phyloP scores from a whole-genome alignment of 2,329 filamentous ascomycete genomes.

The Ceratocystis diversiconidia region DNA sequence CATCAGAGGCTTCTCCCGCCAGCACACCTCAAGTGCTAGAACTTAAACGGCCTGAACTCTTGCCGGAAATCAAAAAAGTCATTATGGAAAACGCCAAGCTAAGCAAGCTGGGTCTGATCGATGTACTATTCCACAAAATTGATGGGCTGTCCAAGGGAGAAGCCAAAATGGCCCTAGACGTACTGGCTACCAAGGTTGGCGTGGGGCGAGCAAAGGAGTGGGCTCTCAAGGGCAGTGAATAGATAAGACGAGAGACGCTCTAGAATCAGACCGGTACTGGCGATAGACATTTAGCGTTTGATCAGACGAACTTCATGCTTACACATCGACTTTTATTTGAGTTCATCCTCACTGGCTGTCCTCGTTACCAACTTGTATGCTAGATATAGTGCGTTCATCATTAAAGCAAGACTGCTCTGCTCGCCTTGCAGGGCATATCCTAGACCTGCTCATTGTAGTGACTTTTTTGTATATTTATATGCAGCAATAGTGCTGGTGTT shows the following conservation, averaged over 20 bases:
- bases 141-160: conserved; percentile 27
- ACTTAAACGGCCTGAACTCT: conserved; percentile 23
- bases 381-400: not conserved
- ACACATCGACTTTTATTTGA: not conserved
- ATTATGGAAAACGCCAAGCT: conserved; percentile 30
- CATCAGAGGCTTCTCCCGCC: conserved; percentile 18
- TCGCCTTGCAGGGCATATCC: not conserved
- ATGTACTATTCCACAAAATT: conserved; percentile 29
- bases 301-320: not conserved
- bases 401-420: not conserved
- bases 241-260: not conserved
- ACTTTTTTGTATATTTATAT: not conserved
- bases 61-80: conserved; percentile 30
- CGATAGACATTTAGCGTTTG: not conserved
- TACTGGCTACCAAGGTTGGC: conserved; percentile 30
- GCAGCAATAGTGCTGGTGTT: not conserved
- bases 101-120: conserved; percentile 30
- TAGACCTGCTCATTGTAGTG: not conserved
- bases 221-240: conserved; percentile 22
- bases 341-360: not conserved
- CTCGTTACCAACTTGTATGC: not conserved
- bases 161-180: conserved; percentile 31
- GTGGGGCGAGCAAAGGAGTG: conserved; percentile 28
- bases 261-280: not conserved
- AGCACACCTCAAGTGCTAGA: conserved; percentile 26